Conservation (phyloP, 345 rosid species). For the Durio zibethinus region DNA sequence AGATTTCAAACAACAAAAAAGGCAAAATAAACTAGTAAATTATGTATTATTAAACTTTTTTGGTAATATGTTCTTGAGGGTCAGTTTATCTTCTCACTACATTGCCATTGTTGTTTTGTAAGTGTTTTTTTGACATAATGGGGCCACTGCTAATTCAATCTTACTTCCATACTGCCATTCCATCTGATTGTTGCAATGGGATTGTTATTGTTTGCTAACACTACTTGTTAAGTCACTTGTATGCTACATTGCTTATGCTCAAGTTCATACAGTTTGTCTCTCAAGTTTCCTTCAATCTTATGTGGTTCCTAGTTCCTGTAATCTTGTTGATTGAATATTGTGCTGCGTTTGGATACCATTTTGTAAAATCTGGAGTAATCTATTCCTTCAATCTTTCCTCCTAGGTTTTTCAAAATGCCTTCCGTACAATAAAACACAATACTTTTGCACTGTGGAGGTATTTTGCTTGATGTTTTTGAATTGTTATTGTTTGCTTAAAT, state of each 20-base stretch:
- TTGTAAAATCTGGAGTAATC: background rate
- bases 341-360: background rate
- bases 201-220: too few relatives aligned
- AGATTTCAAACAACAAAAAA: background rate
- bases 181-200: background rate
- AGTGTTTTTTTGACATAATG: background rate
- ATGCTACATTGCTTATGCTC: background rate
- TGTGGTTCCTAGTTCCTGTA: background rate
- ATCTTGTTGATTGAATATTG: background rate
- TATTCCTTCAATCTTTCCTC: background rate
- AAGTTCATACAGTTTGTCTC: background rate
- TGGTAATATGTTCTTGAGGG: background rate
- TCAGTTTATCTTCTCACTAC: background rate
- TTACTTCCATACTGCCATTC: background rate
- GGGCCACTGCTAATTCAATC: background rate
- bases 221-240: background rate
- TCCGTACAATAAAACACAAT: background rate
- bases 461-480: conserved; percentile 6
- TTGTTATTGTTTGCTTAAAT: conserved; percentile 21
- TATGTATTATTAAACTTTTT: background rate
- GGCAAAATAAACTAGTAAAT: background rate
- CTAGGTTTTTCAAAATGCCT: background rate
- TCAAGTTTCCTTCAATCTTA: background rate
- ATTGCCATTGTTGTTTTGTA: background rate
- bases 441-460: background rate